These are phyloP conservation scores for Petunia hybrid DNA, from an alignment of 305 asterid genomes.

Conservation along the genomic window DNA sequence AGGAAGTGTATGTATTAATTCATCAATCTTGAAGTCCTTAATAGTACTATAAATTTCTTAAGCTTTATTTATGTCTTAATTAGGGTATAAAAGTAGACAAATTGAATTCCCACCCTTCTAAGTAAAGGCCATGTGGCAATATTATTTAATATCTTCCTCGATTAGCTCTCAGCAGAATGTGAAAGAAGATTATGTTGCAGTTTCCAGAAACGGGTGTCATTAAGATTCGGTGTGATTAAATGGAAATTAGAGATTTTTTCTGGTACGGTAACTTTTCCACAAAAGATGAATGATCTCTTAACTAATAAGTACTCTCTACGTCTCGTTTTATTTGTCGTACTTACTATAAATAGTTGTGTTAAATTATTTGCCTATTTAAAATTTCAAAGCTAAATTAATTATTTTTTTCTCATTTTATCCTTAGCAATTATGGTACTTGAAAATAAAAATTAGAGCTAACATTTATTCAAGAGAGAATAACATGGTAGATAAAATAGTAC, in stretches of 20 bases:
- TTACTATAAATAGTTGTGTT: too few species aligned
- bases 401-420: too few species aligned
- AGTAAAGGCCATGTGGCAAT: conserved; percentile 14
- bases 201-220: background rate
- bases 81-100: background rate
- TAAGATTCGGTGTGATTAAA: background rate
- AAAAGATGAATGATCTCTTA: background rate
- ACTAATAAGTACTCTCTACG: too few species aligned
- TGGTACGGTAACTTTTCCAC: background rate
- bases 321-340: too few species aligned
- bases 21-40: background rate
- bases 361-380: too few species aligned
- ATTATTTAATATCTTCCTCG: background rate
- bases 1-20: too few species aligned
- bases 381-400: too few species aligned
- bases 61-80: background rate
- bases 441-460: too few species aligned
- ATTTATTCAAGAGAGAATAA: too few species aligned
- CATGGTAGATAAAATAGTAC: too few species aligned
- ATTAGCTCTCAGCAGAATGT: background rate
- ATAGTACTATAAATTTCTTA: too few species aligned
- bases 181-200: background rate
- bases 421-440: too few species aligned
- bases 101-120: background rate
- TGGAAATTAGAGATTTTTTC: background rate